Percentiles rank a stretch among this genome's conserved stretches.
phyloP scores from a whole-genome alignment of 768 basidiomycete genomes.

The Suillus hirtellus region DNA sequence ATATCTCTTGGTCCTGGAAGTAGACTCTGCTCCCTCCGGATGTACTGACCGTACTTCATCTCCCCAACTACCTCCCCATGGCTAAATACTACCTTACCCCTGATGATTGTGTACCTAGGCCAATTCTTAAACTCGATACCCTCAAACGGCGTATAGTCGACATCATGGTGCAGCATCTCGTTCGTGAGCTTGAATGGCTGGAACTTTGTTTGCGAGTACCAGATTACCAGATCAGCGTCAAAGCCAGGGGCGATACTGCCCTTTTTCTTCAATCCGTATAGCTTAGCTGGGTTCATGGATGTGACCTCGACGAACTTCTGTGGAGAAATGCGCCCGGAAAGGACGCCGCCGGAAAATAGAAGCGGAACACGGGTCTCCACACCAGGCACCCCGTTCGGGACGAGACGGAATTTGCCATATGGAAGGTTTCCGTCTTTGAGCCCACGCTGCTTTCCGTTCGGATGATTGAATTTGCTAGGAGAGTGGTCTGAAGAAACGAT shows the following conservation, averaged over 20 bases:
- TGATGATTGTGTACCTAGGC: constrained; percentile 30
- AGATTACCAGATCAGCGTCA: constrained; percentile 38
- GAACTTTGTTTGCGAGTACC: constrained; percentile 19
- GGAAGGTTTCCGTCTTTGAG: constrained; percentile 26
- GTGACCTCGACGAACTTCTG: constrained; percentile 37
- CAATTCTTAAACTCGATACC: constrained; percentile 34
- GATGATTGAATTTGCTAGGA: constrained; percentile 30
- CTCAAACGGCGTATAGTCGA: constrained; percentile 39
- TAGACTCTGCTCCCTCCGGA: constrained; percentile 14
- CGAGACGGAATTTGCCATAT: constrained; percentile 30
- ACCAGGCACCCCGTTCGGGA: constrained; percentile 37
- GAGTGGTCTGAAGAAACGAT: constrained; percentile 35
- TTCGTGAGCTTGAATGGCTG: constrained; percentile 20
- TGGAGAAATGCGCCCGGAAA: constrained; percentile 29
- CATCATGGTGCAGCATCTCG: constrained; percentile 28
- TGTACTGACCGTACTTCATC: constrained; percentile 16
- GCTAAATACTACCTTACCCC: constrained; percentile 20
- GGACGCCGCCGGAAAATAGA: constrained; percentile 33
- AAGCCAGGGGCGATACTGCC: constrained; percentile 33
- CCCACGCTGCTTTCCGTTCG: constrained; percentile 25
- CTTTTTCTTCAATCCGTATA: constrained; percentile 36
- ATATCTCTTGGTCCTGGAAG: constrained; percentile 16
- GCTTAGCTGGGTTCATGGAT: constrained; percentile 34
- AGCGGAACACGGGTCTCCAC: constrained; percentile 36
- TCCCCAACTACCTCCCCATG: constrained; percentile 19